phyloP scores from a whole-genome alignment of 2,329 filamentous ascomycete genomes.

The Fusarium cicatricum region DNA sequence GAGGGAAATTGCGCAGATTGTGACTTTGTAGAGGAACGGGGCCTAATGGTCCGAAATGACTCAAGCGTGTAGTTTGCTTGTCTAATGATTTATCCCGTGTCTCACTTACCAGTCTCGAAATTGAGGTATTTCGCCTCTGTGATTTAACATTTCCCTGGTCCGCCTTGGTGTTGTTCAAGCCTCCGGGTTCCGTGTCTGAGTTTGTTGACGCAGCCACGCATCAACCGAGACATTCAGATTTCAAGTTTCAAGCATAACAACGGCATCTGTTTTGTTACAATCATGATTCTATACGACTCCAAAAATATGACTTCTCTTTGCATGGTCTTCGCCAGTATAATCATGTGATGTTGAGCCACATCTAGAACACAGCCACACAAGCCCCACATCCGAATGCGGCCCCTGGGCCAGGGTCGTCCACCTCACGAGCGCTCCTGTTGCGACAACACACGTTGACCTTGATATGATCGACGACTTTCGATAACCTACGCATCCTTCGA shows the following conservation, averaged over 20 bases:
- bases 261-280: too few species aligned
- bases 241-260: too few species aligned
- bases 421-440: slow-evolving; percentile 25
- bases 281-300: too few species aligned
- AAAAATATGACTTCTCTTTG: too few species aligned
- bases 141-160: too few species aligned
- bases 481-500: slow-evolving; percentile 37
- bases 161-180: neutral
- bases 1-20: too few species aligned
- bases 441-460: slow-evolving; percentile 31
- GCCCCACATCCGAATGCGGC: slow-evolving; percentile 39
- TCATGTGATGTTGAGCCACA: slow-evolving; percentile 33
- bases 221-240: neutral
- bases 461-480: slow-evolving; percentile 40
- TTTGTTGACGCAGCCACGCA: neutral
- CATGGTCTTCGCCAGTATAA: neutral
- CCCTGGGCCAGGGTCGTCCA: slow-evolving; percentile 33
- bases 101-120: too few species aligned
- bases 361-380: slow-evolving; percentile 30
- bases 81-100: too few species aligned
- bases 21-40: too few species aligned
- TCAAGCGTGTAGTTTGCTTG: too few species aligned
- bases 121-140: too few species aligned
- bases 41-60: too few species aligned
- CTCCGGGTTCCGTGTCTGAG: neutral